Percentiles rank a stretch among this genome's conserved stretches.
Evolutionary conservation across 2,329 filamentous ascomycete genomes (phyloP).

Genomic region (Aspergillus tamarii): DNA sequence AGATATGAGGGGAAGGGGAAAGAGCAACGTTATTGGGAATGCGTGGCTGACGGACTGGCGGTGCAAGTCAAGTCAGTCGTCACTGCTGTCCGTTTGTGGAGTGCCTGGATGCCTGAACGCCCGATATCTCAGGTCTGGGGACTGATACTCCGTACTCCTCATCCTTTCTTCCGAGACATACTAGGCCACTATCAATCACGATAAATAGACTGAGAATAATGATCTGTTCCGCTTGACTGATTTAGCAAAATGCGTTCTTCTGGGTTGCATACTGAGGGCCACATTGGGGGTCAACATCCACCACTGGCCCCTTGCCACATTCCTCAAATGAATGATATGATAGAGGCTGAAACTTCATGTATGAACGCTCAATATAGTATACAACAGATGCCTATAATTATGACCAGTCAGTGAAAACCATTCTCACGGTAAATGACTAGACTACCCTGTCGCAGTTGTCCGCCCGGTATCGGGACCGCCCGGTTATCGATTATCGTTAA

Average conservation of each 20-base stretch:
- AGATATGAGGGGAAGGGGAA: slow-evolving; percentile 10
- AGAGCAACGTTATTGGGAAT: not conserved
- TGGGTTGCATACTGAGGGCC: not conserved
- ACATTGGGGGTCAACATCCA: not conserved
- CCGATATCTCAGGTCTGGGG: not conserved
- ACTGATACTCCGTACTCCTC: not conserved
- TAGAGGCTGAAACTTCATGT: not conserved
- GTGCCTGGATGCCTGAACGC: slow-evolving; percentile 5
- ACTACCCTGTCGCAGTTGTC: slow-evolving; percentile 10
- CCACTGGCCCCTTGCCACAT: not conserved
- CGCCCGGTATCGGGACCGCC: slow-evolving; percentile 24
- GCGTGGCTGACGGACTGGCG: not conserved
- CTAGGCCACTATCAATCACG: not conserved
- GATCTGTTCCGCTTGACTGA: not conserved
- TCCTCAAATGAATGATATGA: not conserved
- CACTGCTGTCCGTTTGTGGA: not conserved
- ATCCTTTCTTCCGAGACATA: not conserved
- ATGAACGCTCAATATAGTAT: not conserved
- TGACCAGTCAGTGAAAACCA: not conserved
- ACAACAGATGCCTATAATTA: not conserved
- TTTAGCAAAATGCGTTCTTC: not conserved
- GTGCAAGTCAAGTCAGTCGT: not conserved
- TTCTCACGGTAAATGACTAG: not conserved
- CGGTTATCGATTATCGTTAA: slow-evolving; percentile 17
- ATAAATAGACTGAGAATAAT: not conserved